phyloP scores from a whole-genome alignment of 768 basidiomycete genomes.

The Cystofilobasidium bisporidii region DNA sequence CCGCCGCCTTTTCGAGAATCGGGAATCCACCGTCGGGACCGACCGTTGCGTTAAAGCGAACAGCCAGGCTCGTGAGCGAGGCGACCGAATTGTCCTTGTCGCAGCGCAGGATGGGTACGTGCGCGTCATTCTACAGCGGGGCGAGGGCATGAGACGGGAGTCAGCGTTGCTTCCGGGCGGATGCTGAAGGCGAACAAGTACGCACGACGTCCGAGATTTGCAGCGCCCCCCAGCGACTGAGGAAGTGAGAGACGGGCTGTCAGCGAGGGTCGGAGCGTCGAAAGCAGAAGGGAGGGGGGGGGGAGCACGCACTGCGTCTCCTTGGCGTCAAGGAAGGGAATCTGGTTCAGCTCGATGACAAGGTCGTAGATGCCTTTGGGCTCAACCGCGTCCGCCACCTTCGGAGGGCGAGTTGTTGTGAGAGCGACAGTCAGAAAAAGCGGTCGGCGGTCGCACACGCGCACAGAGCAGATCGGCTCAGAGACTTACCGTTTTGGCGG shows the following conservation, averaged over 20 bases:
- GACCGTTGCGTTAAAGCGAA: constrained; percentile 51
- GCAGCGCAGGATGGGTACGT: constrained; percentile 59
- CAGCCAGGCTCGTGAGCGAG: constrained; percentile 61
- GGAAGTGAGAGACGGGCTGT: background rate
- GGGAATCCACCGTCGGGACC: constrained; percentile 67
- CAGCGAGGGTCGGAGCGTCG: too few relatives aligned
- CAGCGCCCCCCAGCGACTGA: constrained; percentile 68
- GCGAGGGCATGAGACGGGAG: constrained; percentile 25
- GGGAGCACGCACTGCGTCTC: constrained; percentile 42
- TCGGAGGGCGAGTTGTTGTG: background rate
- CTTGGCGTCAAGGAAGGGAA: constrained; percentile 88
- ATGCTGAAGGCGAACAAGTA: constrained; percentile 10
- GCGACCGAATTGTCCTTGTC: constrained; percentile 69
- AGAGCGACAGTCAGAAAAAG: background rate
- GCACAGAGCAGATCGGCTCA: background rate
- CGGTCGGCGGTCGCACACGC: too few relatives aligned
- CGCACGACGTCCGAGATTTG: constrained; percentile 70
- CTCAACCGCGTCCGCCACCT: constrained; percentile 66
- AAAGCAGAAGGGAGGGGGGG: too few relatives aligned
- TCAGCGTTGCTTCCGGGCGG: too few relatives aligned
- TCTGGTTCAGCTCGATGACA: constrained; percentile 79
- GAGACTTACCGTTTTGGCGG: constrained; percentile 63
- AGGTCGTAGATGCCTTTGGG: constrained; percentile 96
- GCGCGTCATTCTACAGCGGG: constrained; percentile 54
- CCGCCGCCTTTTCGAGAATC: constrained; percentile 51